phyloP scores from a whole-genome alignment of 768 basidiomycete genomes.

The Lanmaoa rubissima region DNA sequence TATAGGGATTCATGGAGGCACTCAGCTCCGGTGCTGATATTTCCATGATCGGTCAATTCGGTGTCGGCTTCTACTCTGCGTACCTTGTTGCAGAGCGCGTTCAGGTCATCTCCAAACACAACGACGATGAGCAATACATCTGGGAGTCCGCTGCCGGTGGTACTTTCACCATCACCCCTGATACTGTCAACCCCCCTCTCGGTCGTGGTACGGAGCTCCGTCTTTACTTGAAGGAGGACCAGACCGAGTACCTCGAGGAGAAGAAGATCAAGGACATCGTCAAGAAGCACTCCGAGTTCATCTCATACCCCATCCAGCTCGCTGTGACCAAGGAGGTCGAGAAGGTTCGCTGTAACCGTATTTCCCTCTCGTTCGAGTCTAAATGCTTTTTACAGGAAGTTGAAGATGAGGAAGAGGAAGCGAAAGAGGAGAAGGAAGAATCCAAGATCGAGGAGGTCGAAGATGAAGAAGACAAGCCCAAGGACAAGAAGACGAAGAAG shows the following conservation, averaged over 20 bases:
- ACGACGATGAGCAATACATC: constrained; percentile 99
- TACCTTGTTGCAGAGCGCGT: constrained; percentile 99
- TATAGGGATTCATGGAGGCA: constrained; percentile 98
- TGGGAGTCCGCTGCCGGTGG: constrained; percentile 99
- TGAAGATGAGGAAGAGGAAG: constrained; percentile 77
- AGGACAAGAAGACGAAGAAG: constrained; percentile 93
- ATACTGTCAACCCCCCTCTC: constrained; percentile 85
- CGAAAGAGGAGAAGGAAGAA: constrained; percentile 70
- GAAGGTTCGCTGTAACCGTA: constrained; percentile 60
- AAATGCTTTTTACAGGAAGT: constrained; percentile 59
- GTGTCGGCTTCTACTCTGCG: constrained; percentile 99
- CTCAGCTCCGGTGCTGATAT: constrained; percentile 86
- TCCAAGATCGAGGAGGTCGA: constrained; percentile 82
- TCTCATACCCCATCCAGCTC: constrained; percentile 98
- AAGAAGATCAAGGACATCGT: constrained; percentile 99
- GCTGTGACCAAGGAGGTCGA: constrained; percentile 99
- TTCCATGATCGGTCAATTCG: constrained; percentile 98
- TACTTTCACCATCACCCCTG: constrained; percentile 97
- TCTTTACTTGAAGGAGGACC: constrained; percentile 96
- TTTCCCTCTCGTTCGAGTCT: neutral
- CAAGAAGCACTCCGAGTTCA: constrained; percentile 99
- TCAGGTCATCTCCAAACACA: constrained; percentile 99
- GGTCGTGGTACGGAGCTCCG: constrained; percentile 93
- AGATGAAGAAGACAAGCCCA: constrained; percentile 78
- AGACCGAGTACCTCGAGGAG: constrained; percentile 98